Base-by-base conservation (phyloP, 1,284 basidiomycete genomes). In the Puccinia novopanici region DNA sequence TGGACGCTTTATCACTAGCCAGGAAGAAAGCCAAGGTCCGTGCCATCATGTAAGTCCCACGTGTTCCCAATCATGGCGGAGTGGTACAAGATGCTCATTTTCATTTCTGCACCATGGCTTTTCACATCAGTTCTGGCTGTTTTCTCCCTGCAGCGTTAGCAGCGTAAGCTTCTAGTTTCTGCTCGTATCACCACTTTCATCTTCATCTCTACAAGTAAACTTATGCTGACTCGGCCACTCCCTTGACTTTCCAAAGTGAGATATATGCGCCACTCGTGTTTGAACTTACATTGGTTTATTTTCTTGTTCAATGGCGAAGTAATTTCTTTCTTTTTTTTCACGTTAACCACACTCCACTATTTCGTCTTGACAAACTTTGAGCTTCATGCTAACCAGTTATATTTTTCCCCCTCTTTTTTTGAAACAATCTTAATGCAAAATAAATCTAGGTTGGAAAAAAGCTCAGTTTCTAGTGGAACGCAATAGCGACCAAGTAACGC, bases 251-350 rank as follows among this genome's bases (percentile, higher is more conserved):
- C 12, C 12, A 27, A 34, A 70, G 67, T 50, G 67, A 70, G 30
- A 70, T 70, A 19, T 70, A 70, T 50, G 45, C 40, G 17, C 67
- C 67, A 22, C 67, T 70, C 42, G 22, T 70, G 48, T 70, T 70
- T 34, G 67, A 70, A 50, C 24, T 70, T 34, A 30, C 67, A 10
- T 70, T 70, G 67, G n/a, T 50, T 50, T 70, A 50, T 24, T 70
- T 70, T 30, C 3, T 52, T 22, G 45, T 70, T 70, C 67, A 70
- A 34, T 70, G 48, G 45, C 42, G 67, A 70, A 34, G 67, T 70
- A 50, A 70, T 12, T 70, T 30, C 48, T 50, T 34, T 12, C 40
- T 50, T 70, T 40, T 27, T 8, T n/a, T 48, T 27, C 17, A 63
- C 19, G 19, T 19, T 27, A 34, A 34, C 34, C 34, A 34, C 34